Conservation (phyloP, 2,329 filamentous ascomycete genomes). For the Sporothrix globosa region DNA sequence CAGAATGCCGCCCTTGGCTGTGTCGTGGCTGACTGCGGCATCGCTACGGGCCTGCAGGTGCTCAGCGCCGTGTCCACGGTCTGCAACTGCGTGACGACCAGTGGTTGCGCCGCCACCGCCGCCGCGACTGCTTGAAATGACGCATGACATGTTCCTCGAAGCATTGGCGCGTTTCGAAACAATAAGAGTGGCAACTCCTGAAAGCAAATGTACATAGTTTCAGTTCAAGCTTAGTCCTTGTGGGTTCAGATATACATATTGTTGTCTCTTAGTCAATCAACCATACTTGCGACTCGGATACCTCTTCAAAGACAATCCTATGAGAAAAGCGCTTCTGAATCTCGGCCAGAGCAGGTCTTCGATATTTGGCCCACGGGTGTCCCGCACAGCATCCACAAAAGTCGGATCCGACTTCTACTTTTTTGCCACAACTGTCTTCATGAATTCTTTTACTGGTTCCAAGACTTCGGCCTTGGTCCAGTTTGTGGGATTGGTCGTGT, state of each 20-base stretch:
- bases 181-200: no score
- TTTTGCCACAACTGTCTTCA: constrained; percentile 16
- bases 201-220: neutral
- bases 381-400: constrained; percentile 7
- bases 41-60: constrained; percentile 8
- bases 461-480: neutral
- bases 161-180: no score
- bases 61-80: constrained; percentile 12
- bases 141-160: no score
- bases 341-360: constrained; percentile 1
- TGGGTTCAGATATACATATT: no score
- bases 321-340: constrained; percentile 25
- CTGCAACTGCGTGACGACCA: constrained; percentile 15
- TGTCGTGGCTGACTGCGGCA: constrained; percentile 28
- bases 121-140: neutral
- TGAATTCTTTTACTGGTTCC: neutral
- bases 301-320: constrained; percentile 1
- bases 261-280: constrained; percentile 34
- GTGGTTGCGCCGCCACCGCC: constrained; percentile 17
- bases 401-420: constrained; percentile 13
- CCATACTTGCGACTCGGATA: neutral
- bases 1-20: constrained; percentile 30
- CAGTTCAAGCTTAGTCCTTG: no score
- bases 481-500: neutral
- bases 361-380: constrained; percentile 12